Percentiles rank a stretch among this genome's conserved stretches.
Conservation (phyloP, 192 early-diverging fungal species). For the Coemansia aciculifera region DNA sequence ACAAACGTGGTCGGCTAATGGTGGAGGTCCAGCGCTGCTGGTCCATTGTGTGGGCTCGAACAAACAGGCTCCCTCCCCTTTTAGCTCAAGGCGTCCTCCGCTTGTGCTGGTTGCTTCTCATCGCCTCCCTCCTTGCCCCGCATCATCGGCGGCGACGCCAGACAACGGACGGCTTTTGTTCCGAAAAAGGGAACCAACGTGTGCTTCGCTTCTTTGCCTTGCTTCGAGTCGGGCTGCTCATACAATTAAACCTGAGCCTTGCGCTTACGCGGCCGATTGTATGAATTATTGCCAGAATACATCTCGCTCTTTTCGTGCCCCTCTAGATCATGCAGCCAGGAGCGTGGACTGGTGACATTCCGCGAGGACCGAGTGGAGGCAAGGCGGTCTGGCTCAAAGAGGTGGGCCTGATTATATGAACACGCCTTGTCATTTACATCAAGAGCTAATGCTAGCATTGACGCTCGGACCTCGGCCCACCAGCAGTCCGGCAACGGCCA, state of each 20-base stretch:
- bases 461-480: background rate
- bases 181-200: background rate
- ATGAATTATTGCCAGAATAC: background rate
- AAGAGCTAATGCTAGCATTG: background rate
- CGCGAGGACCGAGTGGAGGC: background rate
- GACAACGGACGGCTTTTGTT: conserved; percentile 3
- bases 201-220: background rate
- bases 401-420: background rate
- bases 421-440: background rate
- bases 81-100: conserved; percentile 1
- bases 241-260: background rate
- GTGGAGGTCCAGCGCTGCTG: background rate
- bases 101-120: background rate
- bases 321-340: background rate
- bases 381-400: background rate
- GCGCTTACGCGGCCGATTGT: conserved; percentile 1
- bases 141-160: conserved; percentile 3
- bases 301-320: background rate
- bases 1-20: conserved; percentile 1
- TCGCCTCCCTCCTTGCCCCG: conserved; percentile 8
- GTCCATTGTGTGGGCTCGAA: conserved; percentile 5
- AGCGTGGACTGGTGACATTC: background rate
- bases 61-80: background rate
- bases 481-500: background rate
- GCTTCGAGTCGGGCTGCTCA: background rate